Conservation (phyloP, 1,284 basidiomycete genomes). For the Melampsora larici-populina region DNA sequence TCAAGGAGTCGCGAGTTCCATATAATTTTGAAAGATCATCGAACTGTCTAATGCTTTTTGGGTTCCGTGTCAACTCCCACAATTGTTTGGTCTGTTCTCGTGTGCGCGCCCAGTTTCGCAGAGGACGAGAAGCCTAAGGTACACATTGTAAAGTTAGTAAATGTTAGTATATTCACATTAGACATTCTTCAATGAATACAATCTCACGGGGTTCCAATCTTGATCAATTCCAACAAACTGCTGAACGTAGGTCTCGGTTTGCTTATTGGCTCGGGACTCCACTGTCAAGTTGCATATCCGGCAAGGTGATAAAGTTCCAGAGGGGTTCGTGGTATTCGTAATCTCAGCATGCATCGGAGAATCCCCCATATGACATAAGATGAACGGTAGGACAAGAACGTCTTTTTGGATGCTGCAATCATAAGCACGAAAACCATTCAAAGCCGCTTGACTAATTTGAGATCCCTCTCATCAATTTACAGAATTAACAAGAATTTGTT, state of each 20-base stretch:
- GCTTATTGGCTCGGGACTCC: too few relatives aligned
- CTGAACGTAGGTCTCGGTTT: neutral
- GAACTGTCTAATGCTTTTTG: neutral
- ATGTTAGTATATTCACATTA: too few relatives aligned
- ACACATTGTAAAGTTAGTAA: too few relatives aligned
- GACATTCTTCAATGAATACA: neutral
- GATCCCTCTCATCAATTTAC: too few relatives aligned
- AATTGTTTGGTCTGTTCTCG: neutral
- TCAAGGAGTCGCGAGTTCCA: too few relatives aligned
- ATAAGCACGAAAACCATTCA: neutral
- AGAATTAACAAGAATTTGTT: too few relatives aligned
- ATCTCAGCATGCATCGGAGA: neutral
- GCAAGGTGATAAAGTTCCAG: too few relatives aligned
- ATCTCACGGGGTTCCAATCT: neutral
- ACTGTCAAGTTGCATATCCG: too few relatives aligned
- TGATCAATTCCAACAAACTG: neutral
- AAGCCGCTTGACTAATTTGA: too few relatives aligned
- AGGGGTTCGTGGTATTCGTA: too few relatives aligned
- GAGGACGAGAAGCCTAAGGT: neutral
- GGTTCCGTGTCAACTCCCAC: neutral
- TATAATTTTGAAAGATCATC: neutral
- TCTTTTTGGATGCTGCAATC: neutral
- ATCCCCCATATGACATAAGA: neutral
- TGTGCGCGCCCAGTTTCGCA: neutral
- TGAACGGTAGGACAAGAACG: neutral